Evolutionary conservation across 2,329 filamentous ascomycete species (phyloP).

Genomic region (Fusarium pseudoanthophilum): DNA sequence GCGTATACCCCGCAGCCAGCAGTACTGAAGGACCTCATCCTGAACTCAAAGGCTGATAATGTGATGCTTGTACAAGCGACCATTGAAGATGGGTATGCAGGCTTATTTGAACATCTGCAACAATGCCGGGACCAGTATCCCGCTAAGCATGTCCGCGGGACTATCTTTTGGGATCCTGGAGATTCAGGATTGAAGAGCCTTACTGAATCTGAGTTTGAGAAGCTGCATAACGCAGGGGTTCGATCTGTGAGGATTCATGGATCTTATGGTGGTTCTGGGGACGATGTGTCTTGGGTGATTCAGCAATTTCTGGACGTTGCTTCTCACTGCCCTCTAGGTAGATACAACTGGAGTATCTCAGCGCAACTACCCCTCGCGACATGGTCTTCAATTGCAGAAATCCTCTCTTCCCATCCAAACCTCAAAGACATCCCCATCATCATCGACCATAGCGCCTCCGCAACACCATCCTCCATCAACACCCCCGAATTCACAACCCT

Average conservation of each 20-base stretch:
- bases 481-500: background rate
- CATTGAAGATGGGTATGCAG: constrained; percentile 4
- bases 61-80: constrained; percentile 14
- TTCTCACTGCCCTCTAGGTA: background rate
- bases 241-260: constrained; percentile 3
- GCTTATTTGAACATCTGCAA: background rate
- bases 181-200: background rate
- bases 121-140: background rate
- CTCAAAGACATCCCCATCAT: background rate
- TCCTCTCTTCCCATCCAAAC: background rate
- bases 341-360: constrained; percentile 3
- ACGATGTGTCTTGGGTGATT: background rate
- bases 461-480: background rate
- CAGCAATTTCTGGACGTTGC: background rate
- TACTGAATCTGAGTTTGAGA: background rate
- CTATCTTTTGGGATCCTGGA: background rate
- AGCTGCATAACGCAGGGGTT: background rate
- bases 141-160: background rate
- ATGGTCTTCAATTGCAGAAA: constrained; percentile 2
- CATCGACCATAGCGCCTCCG: background rate
- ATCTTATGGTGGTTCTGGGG: background rate
- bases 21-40: background rate
- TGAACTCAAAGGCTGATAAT: background rate
- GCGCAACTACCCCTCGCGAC: background rate
- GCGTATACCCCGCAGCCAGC: constrained; percentile 9